Evolutionary conservation across 2,329 filamentous ascomycete species (phyloP).

Genomic region (Penicillium oxalicum): DNA sequence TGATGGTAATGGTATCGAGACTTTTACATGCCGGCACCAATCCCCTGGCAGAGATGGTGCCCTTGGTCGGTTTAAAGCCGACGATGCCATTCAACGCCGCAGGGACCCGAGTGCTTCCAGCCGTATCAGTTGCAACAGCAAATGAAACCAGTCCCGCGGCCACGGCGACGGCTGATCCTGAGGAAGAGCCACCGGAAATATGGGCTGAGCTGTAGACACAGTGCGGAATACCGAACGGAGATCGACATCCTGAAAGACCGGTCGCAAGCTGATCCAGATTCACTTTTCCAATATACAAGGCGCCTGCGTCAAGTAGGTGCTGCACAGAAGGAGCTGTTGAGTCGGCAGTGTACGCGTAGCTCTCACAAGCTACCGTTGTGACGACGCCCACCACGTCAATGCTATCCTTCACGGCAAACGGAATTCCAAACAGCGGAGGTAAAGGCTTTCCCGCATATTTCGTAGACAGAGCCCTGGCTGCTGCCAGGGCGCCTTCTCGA

Average conservation of each 20-base stretch:
- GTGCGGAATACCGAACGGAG: neutral
- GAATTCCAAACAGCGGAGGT: neutral
- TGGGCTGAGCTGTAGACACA: neutral
- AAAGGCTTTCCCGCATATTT: neutral
- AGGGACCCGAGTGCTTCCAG: conserved; percentile 22
- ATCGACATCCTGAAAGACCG: neutral
- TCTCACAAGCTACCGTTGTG: neutral
- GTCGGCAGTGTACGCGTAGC: neutral
- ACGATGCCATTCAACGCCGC: conserved; percentile 24
- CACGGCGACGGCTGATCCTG: conserved; percentile 51
- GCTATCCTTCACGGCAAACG: neutral
- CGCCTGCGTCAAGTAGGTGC: neutral
- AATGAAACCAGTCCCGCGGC: conserved; percentile 50
- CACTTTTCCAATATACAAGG: neutral
- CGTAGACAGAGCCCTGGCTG: neutral
- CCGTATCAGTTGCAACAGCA: conserved; percentile 42
- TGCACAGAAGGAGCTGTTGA: neutral
- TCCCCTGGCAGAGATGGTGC: conserved; percentile 19
- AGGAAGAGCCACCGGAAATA: conserved; percentile 48
- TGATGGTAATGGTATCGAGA: conserved; percentile 53
- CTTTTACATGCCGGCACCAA: conserved; percentile 46
- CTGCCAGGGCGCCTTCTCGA: neutral
- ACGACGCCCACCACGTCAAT: neutral
- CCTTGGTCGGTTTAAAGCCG: conserved; percentile 23
- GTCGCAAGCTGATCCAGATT: neutral